These are phyloP conservation scores for Larix kaempferi DNA, from an alignment of 75 land plant species.

Conservation along the genomic window DNA sequence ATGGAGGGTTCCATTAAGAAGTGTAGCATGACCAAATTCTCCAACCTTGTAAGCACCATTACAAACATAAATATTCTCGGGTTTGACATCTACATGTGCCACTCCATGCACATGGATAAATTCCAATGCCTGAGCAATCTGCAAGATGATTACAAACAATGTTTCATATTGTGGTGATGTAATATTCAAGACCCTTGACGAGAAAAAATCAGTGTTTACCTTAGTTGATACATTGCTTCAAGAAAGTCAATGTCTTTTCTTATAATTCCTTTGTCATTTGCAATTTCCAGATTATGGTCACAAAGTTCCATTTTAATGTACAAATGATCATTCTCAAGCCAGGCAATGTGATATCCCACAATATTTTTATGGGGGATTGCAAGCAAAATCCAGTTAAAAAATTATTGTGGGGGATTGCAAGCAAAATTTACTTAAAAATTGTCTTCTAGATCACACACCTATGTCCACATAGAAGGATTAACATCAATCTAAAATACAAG, in stretches of 20 bases:
- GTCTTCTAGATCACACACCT: not conserved
- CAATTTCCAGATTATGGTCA: slow-evolving; percentile 55
- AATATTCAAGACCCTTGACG: not conserved
- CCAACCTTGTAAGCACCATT: slow-evolving; percentile 83
- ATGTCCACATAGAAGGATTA: not conserved
- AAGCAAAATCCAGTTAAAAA: not conserved
- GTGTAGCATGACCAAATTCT: slow-evolving; percentile 94
- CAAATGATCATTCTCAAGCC: slow-evolving; percentile 94
- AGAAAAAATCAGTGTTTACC: not conserved
- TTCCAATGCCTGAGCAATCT: slow-evolving; percentile 77
- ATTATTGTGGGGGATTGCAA: not conserved
- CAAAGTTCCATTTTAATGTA: slow-evolving; percentile 99
- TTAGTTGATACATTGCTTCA: slow-evolving; percentile 69
- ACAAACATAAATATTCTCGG: slow-evolving; percentile 85
- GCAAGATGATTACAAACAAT: slow-evolving; percentile 9
- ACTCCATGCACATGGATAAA: slow-evolving; percentile 75
- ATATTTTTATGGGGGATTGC: slow-evolving; percentile 82
- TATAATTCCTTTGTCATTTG: slow-evolving; percentile 11
- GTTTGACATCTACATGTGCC: slow-evolving; percentile 91
- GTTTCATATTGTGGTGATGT: not conserved
- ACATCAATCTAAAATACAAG: not conserved
- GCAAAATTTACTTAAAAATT: not conserved
- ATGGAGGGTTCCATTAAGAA: slow-evolving; percentile 48
- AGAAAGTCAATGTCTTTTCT: slow-evolving; percentile 43
- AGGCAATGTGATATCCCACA: slow-evolving; percentile 81